A percentile compares a stretch with the other conserved stretches of the same genome.
Conservation (phyloP, 2,329 filamentous ascomycete species). For the Endothia cerciana region DNA sequence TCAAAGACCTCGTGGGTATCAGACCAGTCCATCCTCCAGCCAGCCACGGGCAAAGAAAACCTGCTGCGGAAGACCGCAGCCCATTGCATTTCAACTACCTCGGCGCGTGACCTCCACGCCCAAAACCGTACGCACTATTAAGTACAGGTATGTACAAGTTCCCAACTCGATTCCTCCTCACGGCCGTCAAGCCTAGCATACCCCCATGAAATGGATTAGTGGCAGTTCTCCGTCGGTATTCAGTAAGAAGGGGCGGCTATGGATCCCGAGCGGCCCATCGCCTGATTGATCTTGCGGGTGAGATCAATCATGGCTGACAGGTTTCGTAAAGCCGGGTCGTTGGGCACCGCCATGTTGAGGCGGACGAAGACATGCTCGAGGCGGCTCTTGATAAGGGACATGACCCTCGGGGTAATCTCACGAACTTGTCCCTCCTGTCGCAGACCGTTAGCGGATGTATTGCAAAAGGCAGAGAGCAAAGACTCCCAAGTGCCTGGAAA, state of each 20-base stretch:
- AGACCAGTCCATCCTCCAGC: background rate
- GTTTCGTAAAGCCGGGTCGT: slow-evolving; percentile 52
- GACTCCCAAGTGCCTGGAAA: background rate
- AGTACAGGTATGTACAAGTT: slow-evolving; percentile 11
- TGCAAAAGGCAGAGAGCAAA: background rate
- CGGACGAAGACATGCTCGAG: slow-evolving; percentile 57
- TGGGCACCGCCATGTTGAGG: slow-evolving; percentile 51
- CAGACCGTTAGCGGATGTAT: background rate
- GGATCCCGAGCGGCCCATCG: slow-evolving; percentile 17
- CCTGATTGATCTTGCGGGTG: slow-evolving; percentile 40
- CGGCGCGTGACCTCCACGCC: background rate
- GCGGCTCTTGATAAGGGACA: slow-evolving; percentile 55
- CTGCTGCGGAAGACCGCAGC: background rate
- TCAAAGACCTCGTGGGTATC: slow-evolving; percentile 10
- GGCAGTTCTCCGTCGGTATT: background rate
- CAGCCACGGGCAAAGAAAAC: slow-evolving; percentile 4
- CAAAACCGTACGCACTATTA: slow-evolving; percentile 5
- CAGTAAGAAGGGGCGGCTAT: background rate
- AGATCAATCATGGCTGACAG: slow-evolving; percentile 48
- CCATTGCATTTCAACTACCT: background rate
- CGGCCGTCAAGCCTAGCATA: background rate
- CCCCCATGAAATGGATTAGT: background rate
- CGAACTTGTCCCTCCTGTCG: slow-evolving; percentile 57
- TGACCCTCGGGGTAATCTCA: slow-evolving; percentile 61
- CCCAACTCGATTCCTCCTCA: background rate